phyloP scores from a whole-genome alignment of 805 yeast genomes.

The Candida fluviatilis region DNA sequence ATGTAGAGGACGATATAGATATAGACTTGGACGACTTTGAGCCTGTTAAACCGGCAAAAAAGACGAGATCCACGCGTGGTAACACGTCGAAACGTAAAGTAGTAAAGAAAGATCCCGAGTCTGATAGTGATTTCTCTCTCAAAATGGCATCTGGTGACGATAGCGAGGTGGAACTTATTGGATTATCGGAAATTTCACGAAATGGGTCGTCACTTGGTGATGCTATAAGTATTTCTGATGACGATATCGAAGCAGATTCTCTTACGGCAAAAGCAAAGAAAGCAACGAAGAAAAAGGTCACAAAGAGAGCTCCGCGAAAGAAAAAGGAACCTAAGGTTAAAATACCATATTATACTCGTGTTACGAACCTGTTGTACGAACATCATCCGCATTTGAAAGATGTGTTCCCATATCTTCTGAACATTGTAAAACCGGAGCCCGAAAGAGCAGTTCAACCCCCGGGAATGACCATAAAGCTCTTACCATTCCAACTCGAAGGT shows the following conservation, averaged over 20 bases:
- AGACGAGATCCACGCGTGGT: conserved; percentile 10
- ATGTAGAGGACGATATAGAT: conserved; percentile 22
- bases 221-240: conserved; percentile 27
- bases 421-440: conserved; percentile 43
- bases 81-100: conserved; percentile 8
- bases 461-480: conserved; percentile 64
- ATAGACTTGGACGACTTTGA: conserved; percentile 11
- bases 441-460: conserved; percentile 70
- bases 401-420: conserved; percentile 63
- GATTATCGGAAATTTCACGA: conserved; percentile 8
- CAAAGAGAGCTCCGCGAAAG: too few relatives aligned
- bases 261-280: conserved; percentile 16
- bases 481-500: conserved; percentile 95
- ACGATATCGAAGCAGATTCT: conserved; percentile 14
- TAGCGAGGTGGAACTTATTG: conserved; percentile 27
- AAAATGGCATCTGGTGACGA: conserved; percentile 12
- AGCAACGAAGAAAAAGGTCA: conserved; percentile 11
- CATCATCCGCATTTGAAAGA: conserved; percentile 75
- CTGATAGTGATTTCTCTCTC: conserved; percentile 11
- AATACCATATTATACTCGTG: conserved; percentile 63
- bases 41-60: conserved; percentile 7
- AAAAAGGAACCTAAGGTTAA: conserved; percentile 49
- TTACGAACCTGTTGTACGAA: conserved; percentile 63
- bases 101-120: conserved; percentile 11
- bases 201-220: conserved; percentile 19